Evolutionary conservation across 208 protist species (phyloP).

Genomic region (Leptomonas pyrrhocoris): DNA sequence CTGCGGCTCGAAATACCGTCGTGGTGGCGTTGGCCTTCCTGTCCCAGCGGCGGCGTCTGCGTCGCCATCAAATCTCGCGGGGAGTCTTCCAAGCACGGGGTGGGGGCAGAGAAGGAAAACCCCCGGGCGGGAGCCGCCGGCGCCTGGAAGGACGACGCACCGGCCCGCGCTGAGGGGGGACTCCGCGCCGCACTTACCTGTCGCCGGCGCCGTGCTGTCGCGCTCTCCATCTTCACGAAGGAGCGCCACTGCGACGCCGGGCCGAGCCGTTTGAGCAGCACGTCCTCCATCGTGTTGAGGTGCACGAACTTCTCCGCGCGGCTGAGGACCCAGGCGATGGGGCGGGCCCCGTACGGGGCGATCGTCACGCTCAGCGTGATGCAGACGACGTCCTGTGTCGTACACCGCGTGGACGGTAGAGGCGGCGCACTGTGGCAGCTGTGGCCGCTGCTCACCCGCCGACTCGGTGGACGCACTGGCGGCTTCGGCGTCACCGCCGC

Average conservation of each 20-base stretch:
- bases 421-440: neutral
- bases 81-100: neutral
- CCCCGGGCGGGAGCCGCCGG: neutral
- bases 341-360: conserved; percentile 54
- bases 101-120: neutral
- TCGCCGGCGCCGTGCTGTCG: neutral
- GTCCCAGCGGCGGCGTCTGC: neutral
- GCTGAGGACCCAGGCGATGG: conserved; percentile 55
- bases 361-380: conserved; percentile 28
- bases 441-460: conserved; percentile 5
- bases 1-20: neutral
- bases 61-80: conserved; percentile 16
- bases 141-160: neutral
- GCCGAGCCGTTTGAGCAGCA: conserved; percentile 16
- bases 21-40: neutral
- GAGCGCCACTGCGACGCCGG: conserved; percentile 28
- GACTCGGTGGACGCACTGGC: conserved; percentile 17
- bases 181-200: conserved; percentile 1
- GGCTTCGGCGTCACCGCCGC: too few species aligned
- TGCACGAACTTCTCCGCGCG: conserved; percentile 12
- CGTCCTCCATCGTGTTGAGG: conserved; percentile 10
- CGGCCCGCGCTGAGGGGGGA: neutral
- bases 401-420: conserved; percentile 25
- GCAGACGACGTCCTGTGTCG: neutral
- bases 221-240: conserved; percentile 2